Evolutionary conservation across 208 protist species (phyloP).

Genomic region (Leishmania turanica): DNA sequence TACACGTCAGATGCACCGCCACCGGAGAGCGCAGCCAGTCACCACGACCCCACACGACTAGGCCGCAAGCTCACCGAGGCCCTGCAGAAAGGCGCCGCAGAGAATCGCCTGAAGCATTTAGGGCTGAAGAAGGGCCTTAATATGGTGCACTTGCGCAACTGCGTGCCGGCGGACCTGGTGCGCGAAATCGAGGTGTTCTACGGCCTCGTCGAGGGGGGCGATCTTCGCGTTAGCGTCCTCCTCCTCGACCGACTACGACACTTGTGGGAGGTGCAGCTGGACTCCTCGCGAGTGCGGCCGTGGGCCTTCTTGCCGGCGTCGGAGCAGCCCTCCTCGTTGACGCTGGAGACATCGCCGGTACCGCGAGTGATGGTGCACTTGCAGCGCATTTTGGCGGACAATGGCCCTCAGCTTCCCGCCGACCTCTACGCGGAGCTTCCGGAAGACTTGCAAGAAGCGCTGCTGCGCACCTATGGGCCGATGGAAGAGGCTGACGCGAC

Average conservation of each 20-base stretch:
- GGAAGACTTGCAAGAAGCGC: slow-evolving; percentile 22
- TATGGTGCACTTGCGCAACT: slow-evolving; percentile 43
- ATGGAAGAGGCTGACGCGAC: background rate
- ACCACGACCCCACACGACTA: slow-evolving; percentile 24
- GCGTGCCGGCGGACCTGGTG: slow-evolving; percentile 41
- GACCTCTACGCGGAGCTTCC: slow-evolving; percentile 44
- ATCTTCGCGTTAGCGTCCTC: slow-evolving; percentile 44
- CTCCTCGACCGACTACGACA: slow-evolving; percentile 85
- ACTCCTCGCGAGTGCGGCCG: slow-evolving; percentile 42
- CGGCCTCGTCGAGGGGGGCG: slow-evolving; percentile 17
- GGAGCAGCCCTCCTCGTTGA: slow-evolving; percentile 80
- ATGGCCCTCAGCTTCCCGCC: slow-evolving; percentile 34
- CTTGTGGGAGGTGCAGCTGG: slow-evolving; percentile 79
- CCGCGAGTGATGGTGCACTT: slow-evolving; percentile 54
- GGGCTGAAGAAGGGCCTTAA: slow-evolving; percentile 28
- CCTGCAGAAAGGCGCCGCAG: slow-evolving; percentile 9
- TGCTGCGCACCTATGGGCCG: slow-evolving; percentile 20
- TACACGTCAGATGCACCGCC: slow-evolving; percentile 1
- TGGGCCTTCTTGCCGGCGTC: slow-evolving; percentile 60
- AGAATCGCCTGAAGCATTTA: slow-evolving; percentile 1
- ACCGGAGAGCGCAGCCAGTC: slow-evolving; percentile 20
- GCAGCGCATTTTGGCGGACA: slow-evolving; percentile 28
- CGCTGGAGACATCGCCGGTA: slow-evolving; percentile 70
- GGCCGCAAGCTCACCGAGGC: slow-evolving; percentile 6
- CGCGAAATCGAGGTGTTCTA: slow-evolving; percentile 39